A percentile compares a stretch with the other conserved stretches of the same genome.
These are phyloP conservation scores for Ambrosia hybrid DNA, from an alignment of 140 eudicot genomes.

Conservation along the genomic window DNA sequence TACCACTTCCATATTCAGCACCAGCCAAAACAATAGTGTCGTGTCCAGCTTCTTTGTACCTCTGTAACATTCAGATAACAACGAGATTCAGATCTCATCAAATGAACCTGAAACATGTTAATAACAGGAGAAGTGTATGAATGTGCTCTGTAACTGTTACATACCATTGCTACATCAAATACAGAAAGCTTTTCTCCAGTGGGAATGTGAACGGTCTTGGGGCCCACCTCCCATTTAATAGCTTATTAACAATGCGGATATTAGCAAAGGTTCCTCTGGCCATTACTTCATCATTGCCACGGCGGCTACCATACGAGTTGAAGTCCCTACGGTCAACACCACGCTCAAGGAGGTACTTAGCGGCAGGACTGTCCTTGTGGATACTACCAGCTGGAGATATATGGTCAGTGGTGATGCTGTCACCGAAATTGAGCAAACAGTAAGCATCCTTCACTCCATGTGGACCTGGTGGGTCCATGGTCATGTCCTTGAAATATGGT, in stretches of 20 bases:
- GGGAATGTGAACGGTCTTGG: slow-evolving; percentile 90
- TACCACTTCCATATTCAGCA: slow-evolving; percentile 98
- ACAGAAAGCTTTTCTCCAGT: slow-evolving; percentile 88
- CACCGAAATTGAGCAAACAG: slow-evolving; percentile 92
- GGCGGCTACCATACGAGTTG: slow-evolving; percentile 95
- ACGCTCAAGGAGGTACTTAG: slow-evolving; percentile 80
- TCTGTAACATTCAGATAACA: slow-evolving; percentile 38
- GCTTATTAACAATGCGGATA: slow-evolving; percentile 89
- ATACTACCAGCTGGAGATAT: slow-evolving; percentile 98
- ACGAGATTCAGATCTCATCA: neutral
- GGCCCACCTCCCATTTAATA: slow-evolving; percentile 88
- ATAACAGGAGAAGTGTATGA: neutral
- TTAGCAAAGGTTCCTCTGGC: slow-evolving; percentile 98
- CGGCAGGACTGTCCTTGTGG: slow-evolving; percentile 97
- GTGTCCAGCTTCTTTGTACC: slow-evolving; percentile 84
- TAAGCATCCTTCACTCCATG: slow-evolving; percentile 92
- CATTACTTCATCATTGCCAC: slow-evolving; percentile 97
- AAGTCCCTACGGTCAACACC: slow-evolving; percentile 94
- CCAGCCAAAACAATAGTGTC: slow-evolving; percentile 95
- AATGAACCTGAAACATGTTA: neutral
- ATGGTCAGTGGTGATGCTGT: slow-evolving; percentile 96
- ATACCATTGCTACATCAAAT: slow-evolving; percentile 91
- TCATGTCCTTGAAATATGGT: slow-evolving; percentile 93
- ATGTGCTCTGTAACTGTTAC: slow-evolving; percentile 4
- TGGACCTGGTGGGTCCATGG: slow-evolving; percentile 97